Percentiles rank a stretch among this genome's conserved stretches.
Conservation (phyloP, 805 yeast species). For the Grigorovia yakushimaensis region DNA sequence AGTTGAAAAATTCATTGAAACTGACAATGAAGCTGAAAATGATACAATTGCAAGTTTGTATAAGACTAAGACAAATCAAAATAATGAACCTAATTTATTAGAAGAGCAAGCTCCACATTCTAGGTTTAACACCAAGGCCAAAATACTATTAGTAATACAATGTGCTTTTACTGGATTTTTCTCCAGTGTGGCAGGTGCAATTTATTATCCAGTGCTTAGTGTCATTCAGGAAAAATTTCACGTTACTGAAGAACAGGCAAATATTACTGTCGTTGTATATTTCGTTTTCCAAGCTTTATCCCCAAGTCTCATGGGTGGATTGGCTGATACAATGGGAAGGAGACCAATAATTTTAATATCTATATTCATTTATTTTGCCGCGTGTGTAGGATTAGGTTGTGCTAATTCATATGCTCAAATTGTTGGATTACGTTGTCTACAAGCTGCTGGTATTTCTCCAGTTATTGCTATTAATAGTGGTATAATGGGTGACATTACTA, state of each 20-base stretch:
- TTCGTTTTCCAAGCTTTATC: constrained; percentile 66
- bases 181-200: constrained; percentile 66
- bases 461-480: constrained; percentile 64
- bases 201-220: constrained; percentile 70
- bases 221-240: constrained; percentile 44
- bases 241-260: constrained; percentile 47
- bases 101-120: too few species aligned
- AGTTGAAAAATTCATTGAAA: too few species aligned
- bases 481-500: constrained; percentile 63
- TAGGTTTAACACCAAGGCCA: constrained; percentile 35
- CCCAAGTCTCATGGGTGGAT: constrained; percentile 57
- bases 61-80: too few species aligned
- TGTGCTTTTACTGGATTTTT: constrained; percentile 46
- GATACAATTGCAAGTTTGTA: too few species aligned
- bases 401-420: constrained; percentile 49
- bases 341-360: constrained; percentile 55
- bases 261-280: constrained; percentile 68
- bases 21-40: too few species aligned
- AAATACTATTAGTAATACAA: constrained; percentile 31
- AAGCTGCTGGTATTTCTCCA: constrained; percentile 71
- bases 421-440: constrained; percentile 61
- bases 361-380: constrained; percentile 44
- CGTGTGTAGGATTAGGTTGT: constrained; percentile 59
- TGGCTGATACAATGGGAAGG: constrained; percentile 66
- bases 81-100: too few species aligned